A percentile compares a stretch with the other conserved stretches of the same genome.
Conservation (phyloP, 441 rosid genomes). For the Gossypium schwendimanii region DNA sequence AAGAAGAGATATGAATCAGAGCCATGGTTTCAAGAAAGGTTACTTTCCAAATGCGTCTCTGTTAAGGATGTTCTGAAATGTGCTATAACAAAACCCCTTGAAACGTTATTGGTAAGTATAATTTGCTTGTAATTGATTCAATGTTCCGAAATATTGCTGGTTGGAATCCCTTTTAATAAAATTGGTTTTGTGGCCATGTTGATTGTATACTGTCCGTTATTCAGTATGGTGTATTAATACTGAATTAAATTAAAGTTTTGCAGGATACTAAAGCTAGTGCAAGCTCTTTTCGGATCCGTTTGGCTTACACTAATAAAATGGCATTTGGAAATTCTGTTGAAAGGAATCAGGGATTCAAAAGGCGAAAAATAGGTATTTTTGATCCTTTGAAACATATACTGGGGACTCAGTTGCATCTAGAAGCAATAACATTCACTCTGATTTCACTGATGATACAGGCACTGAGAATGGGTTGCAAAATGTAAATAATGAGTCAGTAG, state of each 20-base stretch:
- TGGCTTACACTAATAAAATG: slow-evolving; percentile 47
- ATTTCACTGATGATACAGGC: slow-evolving; percentile 28
- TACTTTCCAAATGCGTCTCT: slow-evolving; percentile 34
- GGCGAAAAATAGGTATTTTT: slow-evolving; percentile 59
- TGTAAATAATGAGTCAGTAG: slow-evolving; percentile 15
- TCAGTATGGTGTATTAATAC: slow-evolving; percentile 13
- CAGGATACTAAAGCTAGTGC: slow-evolving; percentile 68
- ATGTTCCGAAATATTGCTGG: slow-evolving; percentile 2
- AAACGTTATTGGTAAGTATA: slow-evolving; percentile 46
- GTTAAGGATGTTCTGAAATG: slow-evolving; percentile 69
- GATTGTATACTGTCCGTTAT: background rate
- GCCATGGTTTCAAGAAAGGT: slow-evolving; percentile 42
- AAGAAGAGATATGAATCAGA: slow-evolving; percentile 54
- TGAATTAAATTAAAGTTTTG: slow-evolving; percentile 36
- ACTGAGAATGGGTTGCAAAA: slow-evolving; percentile 27
- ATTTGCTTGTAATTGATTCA: slow-evolving; percentile 9
- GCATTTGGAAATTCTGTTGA: slow-evolving; percentile 30
- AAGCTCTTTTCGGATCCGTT: slow-evolving; percentile 54
- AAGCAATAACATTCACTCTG: background rate
- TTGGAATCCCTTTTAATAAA: background rate
- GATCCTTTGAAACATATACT: background rate
- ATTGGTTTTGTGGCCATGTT: background rate
- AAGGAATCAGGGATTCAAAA: slow-evolving; percentile 45
- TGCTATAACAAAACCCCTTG: slow-evolving; percentile 39
- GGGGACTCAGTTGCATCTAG: background rate